Conservation (phyloP, 345 rosid genomes). For the Salix arbutifolia region DNA sequence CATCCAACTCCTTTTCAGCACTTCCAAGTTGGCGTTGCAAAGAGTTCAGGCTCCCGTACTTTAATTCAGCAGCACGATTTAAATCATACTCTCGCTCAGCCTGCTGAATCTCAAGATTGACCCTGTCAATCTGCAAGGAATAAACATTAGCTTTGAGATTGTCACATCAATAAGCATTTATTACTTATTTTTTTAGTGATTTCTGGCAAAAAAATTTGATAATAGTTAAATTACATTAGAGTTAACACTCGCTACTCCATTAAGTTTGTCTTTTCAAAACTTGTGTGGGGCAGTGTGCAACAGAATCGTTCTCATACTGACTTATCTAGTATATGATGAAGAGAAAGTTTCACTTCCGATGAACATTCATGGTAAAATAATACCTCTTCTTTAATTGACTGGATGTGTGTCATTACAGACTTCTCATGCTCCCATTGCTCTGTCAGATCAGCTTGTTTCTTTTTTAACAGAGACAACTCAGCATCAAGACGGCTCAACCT, state of each 20-base stretch:
- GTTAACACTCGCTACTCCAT: not conserved
- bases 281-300: not conserved
- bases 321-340: not conserved
- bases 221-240: not conserved
- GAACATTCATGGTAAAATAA: not conserved
- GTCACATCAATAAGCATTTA: not conserved
- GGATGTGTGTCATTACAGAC: conserved; percentile 90
- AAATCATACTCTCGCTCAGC: conserved; percentile 98
- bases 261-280: not conserved
- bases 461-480: conserved; percentile 65
- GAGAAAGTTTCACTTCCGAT: not conserved
- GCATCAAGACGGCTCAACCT: conserved; percentile 81
- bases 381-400: conserved; percentile 95
- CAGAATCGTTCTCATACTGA: not conserved
- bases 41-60: conserved; percentile 87
- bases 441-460: conserved; percentile 76
- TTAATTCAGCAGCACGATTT: conserved; percentile 96
- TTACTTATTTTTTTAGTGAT: not conserved
- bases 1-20: conserved; percentile 88
- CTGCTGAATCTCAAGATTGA: conserved; percentile 94
- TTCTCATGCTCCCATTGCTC: conserved; percentile 99
- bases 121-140: conserved; percentile 68
- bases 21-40: conserved; percentile 75
- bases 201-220: too few species aligned
- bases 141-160: not conserved